Evolutionary conservation across 1,139 yeast species (phyloP), one percentile per base, ranked within the genome.

Genomic region (Eremothecium sinecaudum): DNA sequence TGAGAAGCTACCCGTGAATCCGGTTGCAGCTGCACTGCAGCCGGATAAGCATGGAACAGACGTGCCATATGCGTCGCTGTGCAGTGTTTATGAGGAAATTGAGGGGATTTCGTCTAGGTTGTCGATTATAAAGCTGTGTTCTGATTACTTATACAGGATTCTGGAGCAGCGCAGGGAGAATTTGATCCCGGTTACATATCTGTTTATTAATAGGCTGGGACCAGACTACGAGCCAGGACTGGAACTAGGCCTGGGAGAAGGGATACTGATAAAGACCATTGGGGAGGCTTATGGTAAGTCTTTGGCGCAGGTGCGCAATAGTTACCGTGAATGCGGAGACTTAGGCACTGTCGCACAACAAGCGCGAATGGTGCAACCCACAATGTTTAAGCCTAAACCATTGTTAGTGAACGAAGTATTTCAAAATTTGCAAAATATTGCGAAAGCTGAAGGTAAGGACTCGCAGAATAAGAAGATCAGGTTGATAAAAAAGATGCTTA

Each of bases 181-280:
- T 32, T 61, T 90, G 38, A 69, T 82, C 4, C 73, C 72, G 39
- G 75, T 83, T 1, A 81, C 87, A 1, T 90, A 87, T 49, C 66
- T 90, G 12, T 82, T 81, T 58, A 86, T 87, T 51, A 87, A 87
- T 54, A 65, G 92, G 37, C 64, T 90, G 11, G 96, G 97, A 0
- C 98, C 98, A 0, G 98, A 90, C 53, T 90, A 90, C 53, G 95
- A 84, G 50, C 56, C 57, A 4, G 95, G 92, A 25, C 64, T 87
- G 41, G 98, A 90, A 51, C 63, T 90, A 23, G 97, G 98, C 0
- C 67, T 90, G 3, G 99, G 98, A 10, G 98, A 90, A 56, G 76
- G 92, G 0, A 57, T 90, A 12, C 64, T 90, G 25, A 75, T 86
- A 51, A 90, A 87, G 53, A 92, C 98, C 0, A 75, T 90, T 28